These are phyloP conservation scores for Heterobasidion annosum DNA, from an alignment of 1,284 basidiomycete genomes.

Conservation along the genomic window DNA sequence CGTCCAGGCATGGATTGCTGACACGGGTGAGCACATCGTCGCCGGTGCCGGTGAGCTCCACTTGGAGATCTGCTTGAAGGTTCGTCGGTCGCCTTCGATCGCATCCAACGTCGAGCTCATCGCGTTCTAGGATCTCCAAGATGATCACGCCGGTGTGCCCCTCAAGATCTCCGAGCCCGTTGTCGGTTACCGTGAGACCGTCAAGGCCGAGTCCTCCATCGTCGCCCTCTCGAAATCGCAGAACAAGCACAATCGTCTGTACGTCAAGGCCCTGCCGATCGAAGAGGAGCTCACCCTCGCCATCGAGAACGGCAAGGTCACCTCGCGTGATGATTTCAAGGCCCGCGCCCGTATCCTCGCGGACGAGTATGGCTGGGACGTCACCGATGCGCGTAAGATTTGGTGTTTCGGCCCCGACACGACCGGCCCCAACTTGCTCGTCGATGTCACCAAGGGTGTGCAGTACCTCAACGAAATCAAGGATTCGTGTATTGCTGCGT, in stretches of 20 bases:
- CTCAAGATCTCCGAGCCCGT: slow-evolving; percentile 99
- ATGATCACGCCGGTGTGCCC: slow-evolving; percentile 98
- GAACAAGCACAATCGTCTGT: slow-evolving; percentile 99
- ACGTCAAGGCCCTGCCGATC: slow-evolving; percentile 87
- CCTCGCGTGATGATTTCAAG: slow-evolving; percentile 96
- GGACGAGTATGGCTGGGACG: slow-evolving; percentile 98
- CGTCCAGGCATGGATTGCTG: slow-evolving; percentile 92
- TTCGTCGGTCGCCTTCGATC: slow-evolving; percentile 18
- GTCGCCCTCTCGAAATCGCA: slow-evolving; percentile 98
- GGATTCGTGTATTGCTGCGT: slow-evolving; percentile 98
- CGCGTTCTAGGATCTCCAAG: slow-evolving; percentile 77
- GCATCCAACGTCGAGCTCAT: not conserved
- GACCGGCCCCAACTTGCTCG: slow-evolving; percentile 93
- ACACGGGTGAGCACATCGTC: slow-evolving; percentile 97
- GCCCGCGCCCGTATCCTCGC: slow-evolving; percentile 91
- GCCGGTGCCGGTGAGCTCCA: slow-evolving; percentile 99
- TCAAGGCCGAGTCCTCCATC: slow-evolving; percentile 93
- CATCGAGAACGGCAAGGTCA: slow-evolving; percentile 86
- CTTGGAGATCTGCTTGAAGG: slow-evolving; percentile 99
- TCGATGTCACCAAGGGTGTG: slow-evolving; percentile 99
- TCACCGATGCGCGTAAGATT: slow-evolving; percentile 98
- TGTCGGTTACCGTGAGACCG: slow-evolving; percentile 97
- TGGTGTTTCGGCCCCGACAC: slow-evolving; percentile 99
- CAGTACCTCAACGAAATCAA: slow-evolving; percentile 99
- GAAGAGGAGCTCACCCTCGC: slow-evolving; percentile 92